Conservation (phyloP, 208 protist species). For the Sergeia podlipaevii region DNA sequence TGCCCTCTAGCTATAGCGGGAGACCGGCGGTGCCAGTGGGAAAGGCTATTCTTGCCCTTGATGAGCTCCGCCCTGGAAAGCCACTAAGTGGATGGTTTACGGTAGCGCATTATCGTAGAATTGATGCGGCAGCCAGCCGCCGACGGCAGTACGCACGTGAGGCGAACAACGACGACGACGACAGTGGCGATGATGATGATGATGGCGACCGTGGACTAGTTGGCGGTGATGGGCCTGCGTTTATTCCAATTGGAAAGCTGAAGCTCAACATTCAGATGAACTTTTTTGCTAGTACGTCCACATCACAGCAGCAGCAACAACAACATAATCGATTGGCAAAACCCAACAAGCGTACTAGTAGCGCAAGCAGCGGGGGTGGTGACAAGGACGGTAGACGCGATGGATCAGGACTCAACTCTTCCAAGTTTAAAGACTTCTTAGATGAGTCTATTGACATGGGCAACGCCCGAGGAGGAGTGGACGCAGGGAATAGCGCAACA, state of each 20-base stretch:
- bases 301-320: background rate
- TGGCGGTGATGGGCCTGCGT: background rate
- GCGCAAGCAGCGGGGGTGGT: too few species aligned
- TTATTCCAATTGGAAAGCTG: conserved; percentile 38
- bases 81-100: conserved; percentile 71
- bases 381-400: too few species aligned
- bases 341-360: background rate
- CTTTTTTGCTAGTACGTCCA: conserved; percentile 25
- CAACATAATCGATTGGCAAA: background rate
- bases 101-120: conserved; percentile 44
- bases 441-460: too few species aligned
- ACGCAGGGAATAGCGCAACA: too few species aligned
- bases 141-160: background rate
- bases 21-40: conserved; percentile 54
- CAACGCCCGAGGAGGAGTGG: too few species aligned
- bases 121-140: conserved; percentile 7
- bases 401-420: too few species aligned
- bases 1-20: conserved; percentile 82
- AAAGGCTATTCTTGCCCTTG: conserved; percentile 46
- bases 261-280: conserved; percentile 43
- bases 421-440: too few species aligned
- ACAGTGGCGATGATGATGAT: conserved; percentile 1
- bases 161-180: background rate
- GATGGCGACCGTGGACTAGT: background rate
- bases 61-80: conserved; percentile 28